Evolutionary conservation across 2,329 filamentous ascomycete genomes (phyloP).

Genomic region (Xylariaceae sp.): DNA sequence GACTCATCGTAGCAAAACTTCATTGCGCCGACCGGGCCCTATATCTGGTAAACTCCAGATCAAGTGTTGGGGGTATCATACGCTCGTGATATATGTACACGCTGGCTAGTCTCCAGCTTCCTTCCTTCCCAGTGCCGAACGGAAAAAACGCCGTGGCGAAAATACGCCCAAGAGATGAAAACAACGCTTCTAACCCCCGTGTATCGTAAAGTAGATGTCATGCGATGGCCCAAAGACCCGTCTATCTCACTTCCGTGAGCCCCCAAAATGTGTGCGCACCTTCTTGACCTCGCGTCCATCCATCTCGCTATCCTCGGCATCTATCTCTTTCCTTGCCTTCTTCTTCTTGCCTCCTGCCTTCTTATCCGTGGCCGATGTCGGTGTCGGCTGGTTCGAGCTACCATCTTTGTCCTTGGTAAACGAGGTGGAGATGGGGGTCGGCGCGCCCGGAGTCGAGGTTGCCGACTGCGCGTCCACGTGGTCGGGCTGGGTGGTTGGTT

Average conservation of each 20-base stretch:
- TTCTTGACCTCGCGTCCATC: slow-evolving; percentile 49
- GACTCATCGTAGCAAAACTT: neutral
- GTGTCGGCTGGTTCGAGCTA: slow-evolving; percentile 49
- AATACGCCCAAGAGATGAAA: neutral
- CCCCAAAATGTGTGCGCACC: slow-evolving; percentile 54
- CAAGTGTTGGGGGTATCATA: slow-evolving; percentile 12
- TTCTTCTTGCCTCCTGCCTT: slow-evolving; percentile 43
- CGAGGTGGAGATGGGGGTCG: slow-evolving; percentile 50
- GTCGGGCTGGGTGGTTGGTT: slow-evolving; percentile 30
- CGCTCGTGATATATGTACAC: slow-evolving; percentile 5
- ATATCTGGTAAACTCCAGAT: too few relatives aligned
- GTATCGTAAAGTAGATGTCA: neutral
- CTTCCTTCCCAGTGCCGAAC: neutral
- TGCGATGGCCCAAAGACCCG: too few relatives aligned
- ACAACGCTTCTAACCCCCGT: neutral
- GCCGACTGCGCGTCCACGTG: slow-evolving; percentile 39
- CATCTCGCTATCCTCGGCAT: slow-evolving; percentile 52
- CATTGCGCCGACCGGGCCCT: too few relatives aligned
- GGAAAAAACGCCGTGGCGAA: slow-evolving; percentile 1
- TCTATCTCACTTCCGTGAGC: slow-evolving; percentile 41
- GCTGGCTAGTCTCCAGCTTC: neutral
- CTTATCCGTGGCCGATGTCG: slow-evolving; percentile 45
- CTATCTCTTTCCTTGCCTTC: slow-evolving; percentile 45
- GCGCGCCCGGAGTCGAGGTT: slow-evolving; percentile 41
- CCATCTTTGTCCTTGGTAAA: slow-evolving; percentile 39